Base-by-base conservation (phyloP, 345 rosid species). In the thale cress (Arabidopsis thaliana) region DNA sequence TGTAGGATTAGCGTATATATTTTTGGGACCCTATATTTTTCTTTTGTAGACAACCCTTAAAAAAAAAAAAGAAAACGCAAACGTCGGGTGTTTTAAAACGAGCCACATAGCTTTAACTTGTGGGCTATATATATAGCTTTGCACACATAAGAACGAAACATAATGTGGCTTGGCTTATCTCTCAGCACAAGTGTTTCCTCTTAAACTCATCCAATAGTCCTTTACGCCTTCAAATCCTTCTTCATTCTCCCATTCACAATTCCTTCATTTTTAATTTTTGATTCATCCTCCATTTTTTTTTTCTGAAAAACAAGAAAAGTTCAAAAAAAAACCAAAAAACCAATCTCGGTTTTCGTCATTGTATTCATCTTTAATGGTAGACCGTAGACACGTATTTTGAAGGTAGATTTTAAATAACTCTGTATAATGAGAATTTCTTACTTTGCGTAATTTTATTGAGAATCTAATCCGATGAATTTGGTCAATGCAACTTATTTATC, bases 161-260 rank as follows among this genome's bases (percentile, higher is more conserved):
- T 6, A 52, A n/a, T 51, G 55, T 68, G 63, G 41, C 33, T 30
- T 62, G 69, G 69, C 79, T 76, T 76, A 76, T 68, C 74, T 76
- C 44, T 76, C 56, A 30, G 23, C 37, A 67, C 74, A 40, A 75
- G 45, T 41, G 38, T 24, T 50, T 52, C 46, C 40, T 52, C 6
- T 32, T 16, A 16, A 16, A 16, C 20, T 16, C 20, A 16, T 16
- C 20, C 20, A 16, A 16, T 16, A 16, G 20, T 16, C 20, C 20
- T 16, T 34, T 33, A 59, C 79, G 20, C 59, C 69, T 36, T 25
- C 30, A 20, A 20, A 33, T 33, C 44, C 7, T 22, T 50, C 73
- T 46, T 38, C 78, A n/a, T 3, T 16, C 20, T 53, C 37, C 20
- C 37, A 46, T 5, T 58, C 23, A 10, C 13, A 23, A 8, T 40